These are phyloP conservation scores for Pelargonium nanum DNA, from an alignment of 345 rosid genomes.

Conservation along the genomic window DNA sequence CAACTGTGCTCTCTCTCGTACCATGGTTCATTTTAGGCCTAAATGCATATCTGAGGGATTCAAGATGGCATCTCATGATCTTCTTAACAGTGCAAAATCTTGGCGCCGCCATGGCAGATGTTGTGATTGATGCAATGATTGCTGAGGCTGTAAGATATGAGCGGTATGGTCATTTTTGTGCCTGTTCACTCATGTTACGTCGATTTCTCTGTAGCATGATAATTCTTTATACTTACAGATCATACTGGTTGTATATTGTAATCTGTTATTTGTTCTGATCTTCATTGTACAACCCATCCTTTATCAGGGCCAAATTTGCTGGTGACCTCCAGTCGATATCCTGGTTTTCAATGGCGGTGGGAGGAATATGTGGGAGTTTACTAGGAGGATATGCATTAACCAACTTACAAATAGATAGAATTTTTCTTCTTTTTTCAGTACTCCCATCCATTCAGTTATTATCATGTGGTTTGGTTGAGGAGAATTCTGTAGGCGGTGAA, in stretches of 20 bases:
- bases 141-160: constrained; percentile 86
- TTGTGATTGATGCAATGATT: constrained; percentile 92
- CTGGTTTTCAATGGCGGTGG: constrained; percentile 88
- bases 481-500: constrained; percentile 29
- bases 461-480: constrained; percentile 68
- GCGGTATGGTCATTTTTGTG: constrained; percentile 36
- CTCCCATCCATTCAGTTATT: constrained; percentile 64
- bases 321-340: constrained; percentile 94
- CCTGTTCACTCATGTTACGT: too few species aligned
- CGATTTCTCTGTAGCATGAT: neutral
- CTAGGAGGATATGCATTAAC: constrained; percentile 75
- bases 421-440: constrained; percentile 67
- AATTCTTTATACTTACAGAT: neutral
- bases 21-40: constrained; percentile 86
- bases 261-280: neutral
- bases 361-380: constrained; percentile 86
- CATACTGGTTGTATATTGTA: constrained; percentile 2
- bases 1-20: constrained; percentile 65
- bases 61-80: constrained; percentile 46
- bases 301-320: constrained; percentile 71
- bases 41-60: constrained; percentile 40
- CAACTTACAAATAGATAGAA: constrained; percentile 54
- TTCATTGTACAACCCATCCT: constrained; percentile 5
- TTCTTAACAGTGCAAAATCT: constrained; percentile 78
- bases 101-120: constrained; percentile 97